Evolutionary conservation across 768 basidiomycete genomes (phyloP).

Genomic region (Termitomyces sp.): DNA sequence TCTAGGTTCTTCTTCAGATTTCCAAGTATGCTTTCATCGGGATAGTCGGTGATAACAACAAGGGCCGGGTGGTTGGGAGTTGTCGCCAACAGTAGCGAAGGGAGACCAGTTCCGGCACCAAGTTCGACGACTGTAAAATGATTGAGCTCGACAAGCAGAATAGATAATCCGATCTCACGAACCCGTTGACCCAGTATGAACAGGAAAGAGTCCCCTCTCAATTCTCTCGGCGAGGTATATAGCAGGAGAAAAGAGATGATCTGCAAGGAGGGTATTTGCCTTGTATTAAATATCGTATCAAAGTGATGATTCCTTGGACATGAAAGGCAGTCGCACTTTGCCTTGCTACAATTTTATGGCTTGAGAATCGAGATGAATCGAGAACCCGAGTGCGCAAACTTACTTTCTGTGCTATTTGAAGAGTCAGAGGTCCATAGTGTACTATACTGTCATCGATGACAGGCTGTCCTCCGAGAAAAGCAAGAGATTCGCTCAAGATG

Average conservation of each 20-base stretch:
- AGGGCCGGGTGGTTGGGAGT: slow-evolving; percentile 41
- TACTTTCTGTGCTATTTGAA: slow-evolving; percentile 62
- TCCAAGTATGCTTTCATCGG: slow-evolving; percentile 55
- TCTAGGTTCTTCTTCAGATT: slow-evolving; percentile 56
- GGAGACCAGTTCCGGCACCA: slow-evolving; percentile 65
- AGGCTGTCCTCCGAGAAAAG: slow-evolving; percentile 44
- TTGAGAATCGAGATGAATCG: background rate
- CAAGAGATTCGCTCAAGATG: slow-evolving; percentile 49
- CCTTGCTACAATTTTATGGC: slow-evolving; percentile 40
- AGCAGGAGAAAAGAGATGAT: slow-evolving; percentile 70
- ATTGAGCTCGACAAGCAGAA: background rate
- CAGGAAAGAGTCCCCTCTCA: slow-evolving; percentile 48
- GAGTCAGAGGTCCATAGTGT: slow-evolving; percentile 47
- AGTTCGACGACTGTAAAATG: slow-evolving; percentile 60
- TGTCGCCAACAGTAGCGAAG: slow-evolving; percentile 57
- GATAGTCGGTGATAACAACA: slow-evolving; percentile 67
- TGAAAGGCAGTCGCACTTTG: slow-evolving; percentile 40
- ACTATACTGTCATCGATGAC: slow-evolving; percentile 42
- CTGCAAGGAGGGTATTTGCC: slow-evolving; percentile 70
- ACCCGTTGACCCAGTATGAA: slow-evolving; percentile 39
- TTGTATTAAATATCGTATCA: slow-evolving; percentile 22
- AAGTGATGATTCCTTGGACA: slow-evolving; percentile 3
- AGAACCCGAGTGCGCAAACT: slow-evolving; percentile 8
- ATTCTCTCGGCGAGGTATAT: slow-evolving; percentile 65
- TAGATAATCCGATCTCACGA: background rate